Conservation (phyloP, 2,329 filamentous ascomycete genomes). For the Fusarium temperatum region DNA sequence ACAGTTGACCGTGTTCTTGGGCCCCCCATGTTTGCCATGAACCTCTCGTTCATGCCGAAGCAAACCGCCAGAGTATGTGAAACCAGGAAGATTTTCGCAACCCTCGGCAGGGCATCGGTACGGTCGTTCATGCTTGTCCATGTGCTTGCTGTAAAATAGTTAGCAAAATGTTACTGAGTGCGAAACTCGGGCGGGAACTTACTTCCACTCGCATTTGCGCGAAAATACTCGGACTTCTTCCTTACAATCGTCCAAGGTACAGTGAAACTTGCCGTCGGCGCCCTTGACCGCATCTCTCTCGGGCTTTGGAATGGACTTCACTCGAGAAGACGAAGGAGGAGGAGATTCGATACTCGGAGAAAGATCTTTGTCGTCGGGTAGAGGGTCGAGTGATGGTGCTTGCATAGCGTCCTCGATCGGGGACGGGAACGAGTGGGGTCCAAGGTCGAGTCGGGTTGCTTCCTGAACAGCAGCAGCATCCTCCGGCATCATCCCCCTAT, state of each 20-base stretch:
- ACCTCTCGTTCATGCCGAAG: conserved; percentile 93
- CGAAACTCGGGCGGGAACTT: conserved; percentile 55
- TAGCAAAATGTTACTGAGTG: conserved; percentile 28
- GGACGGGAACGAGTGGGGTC: conserved; percentile 46
- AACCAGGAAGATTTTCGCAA: conserved; percentile 91
- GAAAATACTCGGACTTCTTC: conserved; percentile 73
- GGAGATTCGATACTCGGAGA: conserved; percentile 47
- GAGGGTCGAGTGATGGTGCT: conserved; percentile 44
- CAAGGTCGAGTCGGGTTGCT: conserved; percentile 51
- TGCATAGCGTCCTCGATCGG: conserved; percentile 46
- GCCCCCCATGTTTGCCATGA: conserved; percentile 87
- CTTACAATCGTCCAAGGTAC: conserved; percentile 74
- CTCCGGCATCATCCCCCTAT: conserved; percentile 49
- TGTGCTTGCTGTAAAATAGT: conserved; percentile 78
- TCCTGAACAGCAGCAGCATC: conserved; percentile 52
- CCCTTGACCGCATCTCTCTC: conserved; percentile 69
- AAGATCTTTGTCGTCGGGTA: conserved; percentile 48
- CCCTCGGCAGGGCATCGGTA: conserved; percentile 86
- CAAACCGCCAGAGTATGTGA: conserved; percentile 93
- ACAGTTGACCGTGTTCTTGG: conserved; percentile 87
- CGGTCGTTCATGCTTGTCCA: conserved; percentile 96
- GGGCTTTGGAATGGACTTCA: conserved; percentile 67
- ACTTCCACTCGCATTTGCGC: conserved; percentile 95
- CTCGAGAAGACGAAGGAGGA: conserved; percentile 49
- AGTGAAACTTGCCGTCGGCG: conserved; percentile 78